Evolutionary conservation across 139 green algal species (phyloP).

Genomic region (Haematococcus lacustris): DNA sequence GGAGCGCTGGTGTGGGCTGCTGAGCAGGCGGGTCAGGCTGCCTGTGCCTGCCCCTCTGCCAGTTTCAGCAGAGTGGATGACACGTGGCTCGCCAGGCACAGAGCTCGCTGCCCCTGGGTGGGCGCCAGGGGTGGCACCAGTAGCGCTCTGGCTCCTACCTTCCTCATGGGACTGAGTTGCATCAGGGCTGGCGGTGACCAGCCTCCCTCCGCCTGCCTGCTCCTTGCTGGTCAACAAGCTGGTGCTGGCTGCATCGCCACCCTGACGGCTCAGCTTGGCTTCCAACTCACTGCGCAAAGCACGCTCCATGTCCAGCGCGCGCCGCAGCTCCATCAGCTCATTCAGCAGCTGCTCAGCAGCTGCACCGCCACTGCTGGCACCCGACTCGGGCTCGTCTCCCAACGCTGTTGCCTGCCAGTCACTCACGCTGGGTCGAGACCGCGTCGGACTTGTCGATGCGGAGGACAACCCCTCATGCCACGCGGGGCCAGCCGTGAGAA

Average conservation of each 20-base stretch:
- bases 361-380: not conserved
- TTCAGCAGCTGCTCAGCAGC: not conserved
- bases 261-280: not conserved
- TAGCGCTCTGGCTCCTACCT: too few species aligned
- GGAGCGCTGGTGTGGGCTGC: not conserved
- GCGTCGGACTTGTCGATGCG: too few species aligned
- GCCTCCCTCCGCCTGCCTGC: not conserved
- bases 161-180: too few species aligned
- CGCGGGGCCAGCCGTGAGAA: too few species aligned
- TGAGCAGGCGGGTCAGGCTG: not conserved
- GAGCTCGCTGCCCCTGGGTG: too few species aligned
- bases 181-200: not conserved
- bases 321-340: not conserved
- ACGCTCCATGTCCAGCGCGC: slow-evolving; percentile 8
- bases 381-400: not conserved
- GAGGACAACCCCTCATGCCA: too few species aligned
- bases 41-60: too few species aligned
- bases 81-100: too few species aligned
- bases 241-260: not conserved
- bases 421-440: not conserved
- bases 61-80: too few species aligned
- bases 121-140: too few species aligned
- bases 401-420: not conserved
- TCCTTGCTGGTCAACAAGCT: not conserved
- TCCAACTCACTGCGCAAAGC: slow-evolving; percentile 1